A percentile compares a stretch with the other conserved stretches of the same genome.
phyloP scores from a whole-genome alignment of 2,329 filamentous ascomycete genomes.

The Colletotrichum sp. region DNA sequence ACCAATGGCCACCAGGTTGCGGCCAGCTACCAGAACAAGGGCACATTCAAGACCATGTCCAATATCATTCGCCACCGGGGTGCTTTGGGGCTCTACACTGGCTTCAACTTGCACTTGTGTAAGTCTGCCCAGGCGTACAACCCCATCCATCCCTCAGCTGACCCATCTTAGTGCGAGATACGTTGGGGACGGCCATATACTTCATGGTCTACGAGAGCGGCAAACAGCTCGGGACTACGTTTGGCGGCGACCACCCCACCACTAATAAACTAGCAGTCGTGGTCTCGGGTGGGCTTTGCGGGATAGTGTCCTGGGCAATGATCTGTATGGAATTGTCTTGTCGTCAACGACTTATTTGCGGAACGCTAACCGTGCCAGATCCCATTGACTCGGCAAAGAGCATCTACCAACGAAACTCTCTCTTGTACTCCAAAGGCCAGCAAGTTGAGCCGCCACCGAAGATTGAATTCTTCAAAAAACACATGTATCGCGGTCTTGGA shows the following conservation, averaged over 20 bases:
- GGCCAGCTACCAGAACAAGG: slow-evolving; percentile 77
- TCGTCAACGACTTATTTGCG: neutral
- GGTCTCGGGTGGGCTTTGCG: slow-evolving; percentile 79
- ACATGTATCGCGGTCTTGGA: slow-evolving; percentile 83
- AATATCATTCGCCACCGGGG: slow-evolving; percentile 81
- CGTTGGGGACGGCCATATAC: slow-evolving; percentile 82
- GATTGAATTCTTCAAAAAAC: slow-evolving; percentile 77
- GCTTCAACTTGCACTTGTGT: slow-evolving; percentile 80
- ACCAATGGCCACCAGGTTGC: slow-evolving; percentile 64
- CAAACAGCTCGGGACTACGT: slow-evolving; percentile 81
- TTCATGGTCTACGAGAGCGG: slow-evolving; percentile 90
- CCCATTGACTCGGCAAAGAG: slow-evolving; percentile 85
- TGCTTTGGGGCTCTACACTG: slow-evolving; percentile 77
- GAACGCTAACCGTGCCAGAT: slow-evolving; percentile 42
- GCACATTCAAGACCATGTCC: slow-evolving; percentile 76
- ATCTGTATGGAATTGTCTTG: slow-evolving; percentile 60
- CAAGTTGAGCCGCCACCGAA: slow-evolving; percentile 69
- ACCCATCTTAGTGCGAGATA: slow-evolving; percentile 71
- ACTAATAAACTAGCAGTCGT: slow-evolving; percentile 82
- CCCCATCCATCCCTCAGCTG: slow-evolving; percentile 1
- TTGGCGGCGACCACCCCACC: slow-evolving; percentile 73
- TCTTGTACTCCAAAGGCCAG: slow-evolving; percentile 72
- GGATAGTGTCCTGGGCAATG: slow-evolving; percentile 82
- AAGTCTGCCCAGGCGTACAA: slow-evolving; percentile 39
- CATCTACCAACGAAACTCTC: slow-evolving; percentile 82